Evolutionary conservation across 2,329 filamentous ascomycete species (phyloP), one percentile per base, ranked within the genome.

Genomic region (Karstenula rhodostoma): DNA sequence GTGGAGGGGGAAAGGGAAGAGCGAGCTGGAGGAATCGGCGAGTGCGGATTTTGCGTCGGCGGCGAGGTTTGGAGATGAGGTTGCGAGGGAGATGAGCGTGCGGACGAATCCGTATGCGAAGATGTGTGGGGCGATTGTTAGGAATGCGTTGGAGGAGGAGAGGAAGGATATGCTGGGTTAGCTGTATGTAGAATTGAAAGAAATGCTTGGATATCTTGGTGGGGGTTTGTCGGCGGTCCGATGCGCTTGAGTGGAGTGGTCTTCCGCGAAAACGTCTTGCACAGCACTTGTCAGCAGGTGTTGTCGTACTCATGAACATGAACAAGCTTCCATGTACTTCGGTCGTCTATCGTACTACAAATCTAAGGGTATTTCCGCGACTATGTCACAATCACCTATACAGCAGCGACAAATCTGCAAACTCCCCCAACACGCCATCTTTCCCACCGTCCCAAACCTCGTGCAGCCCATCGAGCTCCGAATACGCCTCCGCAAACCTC

Each of bases 41-140:
- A 86, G 83, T 64, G 76, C 76, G 33, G 82, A 86, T 62, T 87
- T 88, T 70, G 82, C 81, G 35, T 72, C 81, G 27, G 86, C 84
- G 23, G 86, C 84, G 0, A 67, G 81, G 44, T 87, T 83, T 72
- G 86, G 86, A 0, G 87, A 87, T 71, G 81, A 84, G 58, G 79
- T 85, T 25, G 86, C 85, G 46, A 80, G 83, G 67, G 82, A 85
- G 66, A 78, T 88, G 77, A 84, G 85, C 15, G 85, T 88, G 17
- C 79, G 83, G 73, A 87, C 85, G 50, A 88, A 88, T 77, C 86
- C 86, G 32, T 87, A 88, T 75, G 85, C 85, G 33, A 87, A 87
- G 76, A 82, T 88, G 78, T 88, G 86, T 73, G 86, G 86, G 4
- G 84, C 81, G 1, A 87, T 88, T 71, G 86, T 88, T 12, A 84